phyloP scores from a whole-genome alignment of 257 asterid genomes.

The Pogostemon cablin region DNA sequence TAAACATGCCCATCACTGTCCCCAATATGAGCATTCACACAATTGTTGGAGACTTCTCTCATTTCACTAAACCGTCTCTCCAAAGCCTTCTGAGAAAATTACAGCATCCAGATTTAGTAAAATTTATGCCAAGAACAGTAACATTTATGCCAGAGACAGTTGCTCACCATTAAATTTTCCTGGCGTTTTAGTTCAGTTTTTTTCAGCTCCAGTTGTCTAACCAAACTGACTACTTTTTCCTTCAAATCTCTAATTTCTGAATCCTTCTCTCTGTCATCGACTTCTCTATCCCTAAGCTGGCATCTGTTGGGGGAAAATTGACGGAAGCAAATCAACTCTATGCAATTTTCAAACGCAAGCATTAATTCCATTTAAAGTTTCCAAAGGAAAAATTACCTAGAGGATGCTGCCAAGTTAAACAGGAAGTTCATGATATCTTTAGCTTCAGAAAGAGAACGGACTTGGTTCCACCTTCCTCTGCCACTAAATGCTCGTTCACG shows the following conservation, averaged over 20 bases:
- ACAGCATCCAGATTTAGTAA: not conserved
- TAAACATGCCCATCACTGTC: conserved; percentile 59
- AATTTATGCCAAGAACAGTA: not conserved
- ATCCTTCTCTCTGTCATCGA: conserved; percentile 87
- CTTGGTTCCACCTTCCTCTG: conserved; percentile 94
- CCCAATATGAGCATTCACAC: conserved; percentile 1
- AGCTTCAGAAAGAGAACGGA: conserved; percentile 86
- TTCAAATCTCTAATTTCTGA: conserved; percentile 81
- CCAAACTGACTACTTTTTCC: conserved; percentile 77
- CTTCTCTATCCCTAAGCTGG: conserved; percentile 74
- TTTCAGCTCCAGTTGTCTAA: conserved; percentile 65
- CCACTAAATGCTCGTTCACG: conserved; percentile 94
- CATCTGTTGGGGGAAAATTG: conserved; percentile 53
- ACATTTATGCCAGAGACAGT: not conserved
- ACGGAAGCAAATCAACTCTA: conserved; percentile 14
- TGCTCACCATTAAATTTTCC: conserved; percentile 72
- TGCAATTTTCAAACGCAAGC: conserved; percentile 20
- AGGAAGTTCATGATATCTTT: conserved; percentile 83
- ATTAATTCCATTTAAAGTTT: not conserved
- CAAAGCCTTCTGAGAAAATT: conserved; percentile 54
- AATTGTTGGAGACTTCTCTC: conserved; percentile 31
- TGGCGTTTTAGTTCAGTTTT: conserved; percentile 66
- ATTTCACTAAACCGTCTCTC: conserved; percentile 52
- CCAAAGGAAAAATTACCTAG: conserved; percentile 55
- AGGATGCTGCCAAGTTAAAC: conserved; percentile 73